Evolutionary conservation across 768 basidiomycete species (phyloP).

Genomic region (Neoboletus subvelutipes): DNA sequence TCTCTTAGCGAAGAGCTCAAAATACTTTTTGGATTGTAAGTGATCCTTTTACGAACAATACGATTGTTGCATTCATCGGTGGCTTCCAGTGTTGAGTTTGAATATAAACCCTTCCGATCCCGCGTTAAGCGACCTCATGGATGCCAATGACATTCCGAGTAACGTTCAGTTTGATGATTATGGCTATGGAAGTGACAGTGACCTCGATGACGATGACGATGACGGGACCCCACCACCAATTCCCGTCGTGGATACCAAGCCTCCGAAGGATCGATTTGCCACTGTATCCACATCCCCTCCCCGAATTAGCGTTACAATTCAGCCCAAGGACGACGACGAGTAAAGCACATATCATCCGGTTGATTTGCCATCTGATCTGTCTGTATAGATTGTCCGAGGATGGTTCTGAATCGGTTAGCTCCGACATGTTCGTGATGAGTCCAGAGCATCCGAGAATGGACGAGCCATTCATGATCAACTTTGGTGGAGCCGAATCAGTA

Average conservation of each 20-base stretch:
- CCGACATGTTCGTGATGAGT: slow-evolving; percentile 22
- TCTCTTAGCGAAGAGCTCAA: slow-evolving; percentile 25
- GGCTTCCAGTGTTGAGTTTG: slow-evolving; percentile 11
- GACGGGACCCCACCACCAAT: slow-evolving; percentile 10
- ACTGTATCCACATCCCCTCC: neutral
- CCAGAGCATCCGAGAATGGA: slow-evolving; percentile 8
- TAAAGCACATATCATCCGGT: neutral
- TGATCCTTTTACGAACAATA: neutral
- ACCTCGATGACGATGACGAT: slow-evolving; percentile 34
- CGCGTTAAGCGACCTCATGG: slow-evolving; percentile 14
- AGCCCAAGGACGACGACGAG: slow-evolving; percentile 11
- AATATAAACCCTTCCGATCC: slow-evolving; percentile 6
- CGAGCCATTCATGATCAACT: neutral
- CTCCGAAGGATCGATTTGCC: neutral
- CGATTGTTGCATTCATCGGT: neutral
- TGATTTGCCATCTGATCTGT: neutral
- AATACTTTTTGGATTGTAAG: slow-evolving; percentile 30
- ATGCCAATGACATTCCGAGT: slow-evolving; percentile 6
- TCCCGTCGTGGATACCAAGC: neutral
- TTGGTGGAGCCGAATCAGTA: neutral
- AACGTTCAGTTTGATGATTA: slow-evolving; percentile 10
- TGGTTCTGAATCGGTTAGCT: slow-evolving; percentile 13
- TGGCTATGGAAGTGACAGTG: slow-evolving; percentile 22
- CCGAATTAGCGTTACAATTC: neutral
- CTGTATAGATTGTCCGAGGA: slow-evolving; percentile 12